These are phyloP conservation scores for Casuarina equisetifolia DNA, from an alignment of 306 rosid genomes.

Conservation along the genomic window DNA sequence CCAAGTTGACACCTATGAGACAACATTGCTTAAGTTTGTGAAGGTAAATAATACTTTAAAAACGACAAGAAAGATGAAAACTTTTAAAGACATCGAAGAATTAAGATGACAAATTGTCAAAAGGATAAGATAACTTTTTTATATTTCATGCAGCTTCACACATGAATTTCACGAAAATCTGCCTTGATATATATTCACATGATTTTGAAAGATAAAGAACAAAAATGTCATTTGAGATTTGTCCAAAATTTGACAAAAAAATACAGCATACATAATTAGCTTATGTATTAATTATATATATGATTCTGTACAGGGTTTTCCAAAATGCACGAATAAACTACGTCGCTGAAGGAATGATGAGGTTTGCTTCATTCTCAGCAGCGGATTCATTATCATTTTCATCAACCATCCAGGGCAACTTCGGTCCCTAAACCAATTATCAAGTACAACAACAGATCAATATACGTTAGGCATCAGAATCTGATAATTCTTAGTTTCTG, in stretches of 20 bases:
- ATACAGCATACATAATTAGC: no score
- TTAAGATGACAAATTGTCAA: no score
- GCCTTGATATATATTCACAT: no score
- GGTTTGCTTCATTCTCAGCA: slow-evolving; percentile 25
- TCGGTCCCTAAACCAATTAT: slow-evolving; percentile 60
- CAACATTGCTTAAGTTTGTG: no score
- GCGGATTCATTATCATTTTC: slow-evolving; percentile 44
- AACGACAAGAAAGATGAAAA: no score
- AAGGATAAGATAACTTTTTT: no score
- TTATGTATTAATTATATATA: neutral
- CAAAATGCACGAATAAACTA: slow-evolving; percentile 25
- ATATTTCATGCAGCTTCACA: no score
- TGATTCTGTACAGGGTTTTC: slow-evolving; percentile 19
- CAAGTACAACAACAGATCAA: neutral
- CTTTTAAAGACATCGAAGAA: no score
- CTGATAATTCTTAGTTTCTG: neutral
- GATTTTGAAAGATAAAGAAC: neutral
- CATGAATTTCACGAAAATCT: no score
- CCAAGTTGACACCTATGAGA: no score
- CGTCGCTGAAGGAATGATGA: slow-evolving; percentile 39
- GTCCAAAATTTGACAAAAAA: no score
- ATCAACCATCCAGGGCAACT: slow-evolving; percentile 67
- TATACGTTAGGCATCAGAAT: neutral
- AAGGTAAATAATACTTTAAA: no score
- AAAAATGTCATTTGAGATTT: neutral